Evolutionary conservation across 2,329 filamentous ascomycete genomes (phyloP).

Genomic region (Penicillium sp.): DNA sequence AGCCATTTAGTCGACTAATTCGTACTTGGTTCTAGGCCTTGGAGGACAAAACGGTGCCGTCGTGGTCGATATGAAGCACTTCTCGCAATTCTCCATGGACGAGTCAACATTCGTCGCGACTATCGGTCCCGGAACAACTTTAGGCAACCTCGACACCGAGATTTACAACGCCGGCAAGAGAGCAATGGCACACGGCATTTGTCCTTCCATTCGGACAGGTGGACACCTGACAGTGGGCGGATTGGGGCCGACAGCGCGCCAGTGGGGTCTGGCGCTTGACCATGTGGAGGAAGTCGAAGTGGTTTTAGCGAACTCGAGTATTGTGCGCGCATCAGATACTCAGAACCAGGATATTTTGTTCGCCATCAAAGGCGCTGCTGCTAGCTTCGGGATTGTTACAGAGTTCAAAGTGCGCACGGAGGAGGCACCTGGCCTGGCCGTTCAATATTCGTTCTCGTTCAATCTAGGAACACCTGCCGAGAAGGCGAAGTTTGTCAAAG

Average conservation of each 20-base stretch:
- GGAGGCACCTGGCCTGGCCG: constrained; percentile 43
- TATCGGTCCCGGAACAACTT: neutral
- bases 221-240: constrained; percentile 40
- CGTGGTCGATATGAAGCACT: neutral
- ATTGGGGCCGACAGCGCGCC: constrained; percentile 43
- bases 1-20: neutral
- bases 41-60: neutral
- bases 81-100: neutral
- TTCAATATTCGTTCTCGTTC: constrained; percentile 59
- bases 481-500: constrained; percentile 52
- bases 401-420: constrained; percentile 41
- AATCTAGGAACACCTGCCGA: constrained; percentile 50
- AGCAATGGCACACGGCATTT: neutral
- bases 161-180: neutral
- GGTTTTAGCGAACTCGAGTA: constrained; percentile 44
- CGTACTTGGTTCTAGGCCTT: neutral
- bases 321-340: constrained; percentile 31
- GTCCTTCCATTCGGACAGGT: constrained; percentile 13
- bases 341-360: constrained; percentile 37
- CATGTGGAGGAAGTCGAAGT: constrained; percentile 50
- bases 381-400: constrained; percentile 42
- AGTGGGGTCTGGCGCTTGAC: constrained; percentile 54
- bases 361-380: constrained; percentile 37
- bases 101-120: neutral
- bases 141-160: neutral